Percentiles rank a stretch among this genome's conserved stretches.
Evolutionary conservation across 805 yeast species (phyloP).

Genomic region (Yarrowia sp.): DNA sequence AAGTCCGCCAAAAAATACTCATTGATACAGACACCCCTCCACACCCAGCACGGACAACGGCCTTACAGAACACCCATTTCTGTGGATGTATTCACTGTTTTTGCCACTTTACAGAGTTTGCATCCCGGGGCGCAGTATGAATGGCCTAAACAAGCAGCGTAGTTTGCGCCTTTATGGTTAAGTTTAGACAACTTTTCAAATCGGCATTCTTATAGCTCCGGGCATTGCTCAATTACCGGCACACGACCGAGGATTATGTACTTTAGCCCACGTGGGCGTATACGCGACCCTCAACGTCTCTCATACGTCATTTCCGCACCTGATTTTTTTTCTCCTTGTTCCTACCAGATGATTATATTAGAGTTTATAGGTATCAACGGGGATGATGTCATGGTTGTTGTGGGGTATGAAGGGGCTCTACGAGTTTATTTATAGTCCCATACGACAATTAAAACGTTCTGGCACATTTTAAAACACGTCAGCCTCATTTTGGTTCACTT

Average conservation of each 20-base stretch:
- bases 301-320: neutral
- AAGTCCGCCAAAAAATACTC: neutral
- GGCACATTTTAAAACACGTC: neutral
- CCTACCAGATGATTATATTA: neutral
- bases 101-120: constrained; percentile 13
- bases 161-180: constrained; percentile 3
- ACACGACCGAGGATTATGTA: neutral
- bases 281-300: neutral
- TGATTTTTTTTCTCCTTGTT: neutral
- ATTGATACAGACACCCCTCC: too few species aligned
- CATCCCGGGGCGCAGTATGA: constrained; percentile 1
- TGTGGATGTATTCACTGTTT: neutral
- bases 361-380: neutral
- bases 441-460: neutral
- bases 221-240: neutral
- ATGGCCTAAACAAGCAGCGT: constrained; percentile 3
- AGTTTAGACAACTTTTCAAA: neutral
- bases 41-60: too few species aligned
- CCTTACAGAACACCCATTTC: too few species aligned
- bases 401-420: neutral
- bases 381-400: neutral
- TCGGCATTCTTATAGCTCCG: neutral
- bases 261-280: neutral
- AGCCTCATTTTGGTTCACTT: neutral
- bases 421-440: neutral